Conservation (phyloP, 192 early-diverging fungal species). For the Irineochytrium annulatum region DNA sequence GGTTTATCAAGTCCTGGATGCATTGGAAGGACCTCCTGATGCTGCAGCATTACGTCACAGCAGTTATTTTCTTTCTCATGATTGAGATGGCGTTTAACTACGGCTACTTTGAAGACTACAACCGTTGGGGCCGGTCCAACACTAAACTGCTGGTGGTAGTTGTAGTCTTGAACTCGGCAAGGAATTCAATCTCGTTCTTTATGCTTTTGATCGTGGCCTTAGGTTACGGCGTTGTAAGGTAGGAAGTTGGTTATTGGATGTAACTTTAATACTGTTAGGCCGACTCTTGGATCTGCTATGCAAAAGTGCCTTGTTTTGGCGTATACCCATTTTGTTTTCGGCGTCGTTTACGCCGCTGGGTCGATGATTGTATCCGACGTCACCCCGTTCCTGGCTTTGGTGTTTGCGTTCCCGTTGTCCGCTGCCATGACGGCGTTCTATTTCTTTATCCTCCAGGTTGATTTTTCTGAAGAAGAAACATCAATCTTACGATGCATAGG, state of each 20-base stretch:
- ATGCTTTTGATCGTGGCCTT: slow-evolving; percentile 93
- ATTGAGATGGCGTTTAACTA: slow-evolving; percentile 92
- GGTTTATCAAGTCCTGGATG: slow-evolving; percentile 73
- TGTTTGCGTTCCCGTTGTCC: slow-evolving; percentile 84
- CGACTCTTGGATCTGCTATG: slow-evolving; percentile 87
- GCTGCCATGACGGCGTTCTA: slow-evolving; percentile 91
- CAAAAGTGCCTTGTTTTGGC: slow-evolving; percentile 76
- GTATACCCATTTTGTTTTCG: slow-evolving; percentile 79
- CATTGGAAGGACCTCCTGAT: slow-evolving; percentile 87
- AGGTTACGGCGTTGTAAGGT: slow-evolving; percentile 95
- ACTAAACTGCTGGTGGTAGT: slow-evolving; percentile 67
- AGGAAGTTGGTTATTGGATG: slow-evolving; percentile 8
- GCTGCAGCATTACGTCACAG: slow-evolving; percentile 87
- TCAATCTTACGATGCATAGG: slow-evolving; percentile 1
- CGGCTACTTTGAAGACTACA: slow-evolving; percentile 52
- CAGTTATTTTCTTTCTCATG: slow-evolving; percentile 78
- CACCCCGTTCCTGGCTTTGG: slow-evolving; percentile 62
- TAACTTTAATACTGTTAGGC: slow-evolving; percentile 38
- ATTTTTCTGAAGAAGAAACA: background rate
- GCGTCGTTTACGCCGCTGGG: slow-evolving; percentile 80
- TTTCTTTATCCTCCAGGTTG: slow-evolving; percentile 83
- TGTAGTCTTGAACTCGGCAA: slow-evolving; percentile 77
- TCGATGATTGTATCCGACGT: slow-evolving; percentile 68
- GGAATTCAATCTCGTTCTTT: slow-evolving; percentile 93
- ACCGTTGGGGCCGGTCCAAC: slow-evolving; percentile 34